Evolutionary conservation across 169 alveolate species (phyloP).

Genomic region (Cardiosporidium cionae): DNA sequence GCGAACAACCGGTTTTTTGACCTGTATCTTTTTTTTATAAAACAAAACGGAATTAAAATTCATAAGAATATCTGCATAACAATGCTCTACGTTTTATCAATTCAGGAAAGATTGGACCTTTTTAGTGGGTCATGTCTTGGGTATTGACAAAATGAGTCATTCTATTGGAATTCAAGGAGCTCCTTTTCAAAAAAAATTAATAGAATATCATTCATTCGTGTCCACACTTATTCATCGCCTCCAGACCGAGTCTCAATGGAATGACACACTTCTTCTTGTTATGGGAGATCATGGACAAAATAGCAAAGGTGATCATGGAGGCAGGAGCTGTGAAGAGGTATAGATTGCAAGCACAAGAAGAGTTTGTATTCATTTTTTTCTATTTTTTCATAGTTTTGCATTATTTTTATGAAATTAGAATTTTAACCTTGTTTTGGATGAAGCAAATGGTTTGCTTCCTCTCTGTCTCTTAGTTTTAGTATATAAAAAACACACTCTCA

Average conservation of each 20-base stretch:
- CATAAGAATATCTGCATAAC: not conserved
- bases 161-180: constrained; percentile 22
- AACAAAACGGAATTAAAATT: not conserved
- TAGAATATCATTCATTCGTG: not conserved
- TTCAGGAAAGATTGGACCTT: constrained; percentile 28
- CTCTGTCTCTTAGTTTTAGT: too few relatives aligned
- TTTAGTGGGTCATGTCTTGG: constrained; percentile 51
- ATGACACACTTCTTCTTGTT: constrained; percentile 36
- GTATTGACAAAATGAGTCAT: constrained; percentile 67
- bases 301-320: constrained; percentile 62
- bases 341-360: not conserved
- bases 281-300: constrained; percentile 71
- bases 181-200: not conserved
- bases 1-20: not conserved
- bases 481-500: too few relatives aligned
- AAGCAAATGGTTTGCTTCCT: too few relatives aligned
- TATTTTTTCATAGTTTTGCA: too few relatives aligned
- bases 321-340: constrained; percentile 45
- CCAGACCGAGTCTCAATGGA: not conserved
- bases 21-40: not conserved
- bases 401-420: too few relatives aligned
- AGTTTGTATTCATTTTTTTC: too few relatives aligned
- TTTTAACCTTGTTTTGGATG: too few relatives aligned
- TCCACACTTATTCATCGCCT: not conserved
- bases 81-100: not conserved